Base-by-base conservation (phyloP, 305 asterid species). In the Fraxinus floribunda region DNA sequence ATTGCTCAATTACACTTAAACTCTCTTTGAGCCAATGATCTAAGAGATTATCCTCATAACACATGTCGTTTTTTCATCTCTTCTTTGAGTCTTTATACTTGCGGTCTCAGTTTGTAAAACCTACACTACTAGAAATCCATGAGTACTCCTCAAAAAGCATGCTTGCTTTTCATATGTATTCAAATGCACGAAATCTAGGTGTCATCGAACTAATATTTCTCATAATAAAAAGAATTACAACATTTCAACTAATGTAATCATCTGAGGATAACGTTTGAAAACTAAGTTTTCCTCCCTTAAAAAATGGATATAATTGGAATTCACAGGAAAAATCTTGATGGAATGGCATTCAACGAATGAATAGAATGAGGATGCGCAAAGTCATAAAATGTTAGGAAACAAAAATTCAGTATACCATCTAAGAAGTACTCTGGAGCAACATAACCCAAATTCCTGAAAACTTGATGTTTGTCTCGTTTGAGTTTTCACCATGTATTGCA, bases 351-450 rank as follows among this genome's bases (percentile, higher is more conserved):
- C 66, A 55, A 7, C 2, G 66, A 3, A 18, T 57, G 6, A 55
- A 55, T 1, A 13, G 15, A 55, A 55, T 6, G 15, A 55, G 22
- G 64, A 9, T 13, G 57, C 0, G n/a, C 1, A 49, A 57, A 57
- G 20, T 44, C 66, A 71, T 78, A 39, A 13, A 73, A 83, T 30
- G 41, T 84, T 38, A 30, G 30, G 68, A 32, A 62, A 36, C 35
- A 30, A 1, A 38, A 78, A 34, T 77, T 35, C 73, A 57, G 26
- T 89, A 78, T 92, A 94, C 97, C 98, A 81, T 95, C 97, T 52
- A 90, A 82, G 46, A 95, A 88, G 85, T 95, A 93, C 89, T 93
- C 98, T 7, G 98, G 98, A 79, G 98, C 98, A 77, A 92, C 94
- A 84, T 93, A 93, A 34, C 98, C 99, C 88, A 91, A 84, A 77